These are phyloP conservation scores for Vaccinium myrtillus DNA, from an alignment of 148 eudicot genomes.

Conservation along the genomic window DNA sequence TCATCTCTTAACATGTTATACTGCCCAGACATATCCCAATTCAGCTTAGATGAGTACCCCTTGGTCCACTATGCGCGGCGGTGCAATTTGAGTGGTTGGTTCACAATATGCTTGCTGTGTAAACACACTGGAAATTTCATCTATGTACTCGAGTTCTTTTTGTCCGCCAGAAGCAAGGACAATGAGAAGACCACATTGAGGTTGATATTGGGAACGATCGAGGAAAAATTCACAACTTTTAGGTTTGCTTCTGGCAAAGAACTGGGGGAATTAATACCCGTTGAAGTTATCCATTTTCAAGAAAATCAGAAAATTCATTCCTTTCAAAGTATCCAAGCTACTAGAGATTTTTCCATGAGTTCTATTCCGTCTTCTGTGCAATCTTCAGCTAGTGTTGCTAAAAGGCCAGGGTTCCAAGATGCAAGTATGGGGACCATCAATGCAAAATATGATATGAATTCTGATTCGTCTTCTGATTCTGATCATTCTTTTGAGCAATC, in stretches of 20 bases:
- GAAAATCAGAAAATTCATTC: not conserved
- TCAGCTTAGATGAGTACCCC: slow-evolving; percentile 27
- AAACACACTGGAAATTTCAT: not conserved
- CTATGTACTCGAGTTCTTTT: not conserved
- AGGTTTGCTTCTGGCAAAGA: not conserved
- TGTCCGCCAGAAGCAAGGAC: not conserved
- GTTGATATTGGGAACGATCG: not conserved
- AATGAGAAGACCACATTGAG: not conserved
- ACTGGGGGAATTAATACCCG: not conserved
- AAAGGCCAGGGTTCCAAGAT: too few relatives aligned
- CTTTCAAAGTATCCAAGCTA: not conserved
- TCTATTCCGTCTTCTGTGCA: too few relatives aligned
- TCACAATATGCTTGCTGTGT: slow-evolving; percentile 19
- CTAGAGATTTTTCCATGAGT: not conserved
- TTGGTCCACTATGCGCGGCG: slow-evolving; percentile 25
- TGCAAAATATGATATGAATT: too few relatives aligned
- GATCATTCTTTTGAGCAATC: too few relatives aligned
- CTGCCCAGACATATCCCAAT: slow-evolving; percentile 22
- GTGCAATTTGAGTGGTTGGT: slow-evolving; percentile 12
- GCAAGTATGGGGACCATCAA: too few relatives aligned
- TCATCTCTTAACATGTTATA: slow-evolving; percentile 19
- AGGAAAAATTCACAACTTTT: not conserved
- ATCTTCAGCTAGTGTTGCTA: too few relatives aligned
- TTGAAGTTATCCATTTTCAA: not conserved
- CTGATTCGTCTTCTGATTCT: too few relatives aligned